Evolutionary conservation across 78 protist species (phyloP), one percentile per base, ranked within the genome.

Genomic region (Planoprotostelium fungivorum): DNA sequence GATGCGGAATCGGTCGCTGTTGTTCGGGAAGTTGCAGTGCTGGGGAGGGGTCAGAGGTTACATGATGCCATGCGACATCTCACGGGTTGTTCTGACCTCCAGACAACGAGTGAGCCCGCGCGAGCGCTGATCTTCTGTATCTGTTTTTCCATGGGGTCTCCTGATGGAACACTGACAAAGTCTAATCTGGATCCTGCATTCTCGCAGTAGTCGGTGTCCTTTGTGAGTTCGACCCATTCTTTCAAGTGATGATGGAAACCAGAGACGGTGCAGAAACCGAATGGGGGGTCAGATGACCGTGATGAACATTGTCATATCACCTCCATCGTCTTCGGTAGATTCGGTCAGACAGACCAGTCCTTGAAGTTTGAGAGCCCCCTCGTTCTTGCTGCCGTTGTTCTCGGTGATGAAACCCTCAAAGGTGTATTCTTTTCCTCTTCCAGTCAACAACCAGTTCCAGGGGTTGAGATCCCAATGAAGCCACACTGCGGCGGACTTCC

Each of bases 71-170:
- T 51, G 16, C 73, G 73, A 51, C 16, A 51, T 16, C 73, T 51
- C 73, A 51, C 73, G 73, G 87, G 87, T 16, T 85, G 87, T 85
- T 85, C 87, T 25, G 63, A 35, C 16, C 87, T 85, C 87, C 87
- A 85, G 36, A 85, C 87, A 16, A 85, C 16, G n/a, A 85, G 16
- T 16, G 63, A 5, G 16, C 87, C 87, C 16, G 87, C 63, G 35
- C 87, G 5, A 5, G 87, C 87, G 29, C 34, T 25, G 5, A 85
- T 85, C 16, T 85, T 85, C 37, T 85, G 87, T 16, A 36, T 25
- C 16, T 85, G 87, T 85, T 35, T 85, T 85, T 85, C 63, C 87
- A 85, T 85, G 5, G 36, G 87, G 37, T 85, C 87, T 25, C 16
- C 87, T 85, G 87, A 36, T 25, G 36, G 87, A 16, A 85, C 63